These are phyloP conservation scores for Ramaria sp. DNA, from an alignment of 768 basidiomycete genomes.

Conservation along the genomic window DNA sequence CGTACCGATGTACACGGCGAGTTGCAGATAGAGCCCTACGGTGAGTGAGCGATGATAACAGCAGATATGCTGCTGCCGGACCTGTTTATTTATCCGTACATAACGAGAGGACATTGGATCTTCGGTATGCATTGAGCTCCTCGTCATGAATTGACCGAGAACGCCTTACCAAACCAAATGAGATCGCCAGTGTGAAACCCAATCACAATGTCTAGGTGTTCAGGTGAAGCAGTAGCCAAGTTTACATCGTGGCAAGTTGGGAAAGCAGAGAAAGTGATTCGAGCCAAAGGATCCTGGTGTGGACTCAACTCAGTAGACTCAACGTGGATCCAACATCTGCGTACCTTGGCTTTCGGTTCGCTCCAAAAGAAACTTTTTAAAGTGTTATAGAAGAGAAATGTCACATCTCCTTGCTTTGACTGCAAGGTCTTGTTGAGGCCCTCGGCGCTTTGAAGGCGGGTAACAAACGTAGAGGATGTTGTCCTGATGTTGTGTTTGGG, in stretches of 20 bases:
- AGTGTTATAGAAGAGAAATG: slow-evolving; percentile 83
- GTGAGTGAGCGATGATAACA: not conserved
- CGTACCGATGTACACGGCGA: slow-evolving; percentile 83
- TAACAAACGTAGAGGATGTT: slow-evolving; percentile 87
- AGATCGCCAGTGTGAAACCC: slow-evolving; percentile 94
- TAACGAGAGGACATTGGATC: slow-evolving; percentile 77
- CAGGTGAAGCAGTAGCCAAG: slow-evolving; percentile 58
- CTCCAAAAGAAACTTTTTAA: slow-evolving; percentile 79
- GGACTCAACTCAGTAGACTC: not conserved
- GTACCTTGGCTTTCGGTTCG: slow-evolving; percentile 76
- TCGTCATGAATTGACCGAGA: not conserved
- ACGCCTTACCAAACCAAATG: slow-evolving; percentile 77
- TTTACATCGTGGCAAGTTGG: slow-evolving; percentile 93
- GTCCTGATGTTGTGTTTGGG: slow-evolving; percentile 91
- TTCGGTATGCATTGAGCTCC: slow-evolving; percentile 19
- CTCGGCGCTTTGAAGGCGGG: slow-evolving; percentile 73
- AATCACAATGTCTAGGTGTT: slow-evolving; percentile 79
- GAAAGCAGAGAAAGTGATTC: slow-evolving; percentile 75
- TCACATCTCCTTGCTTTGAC: slow-evolving; percentile 74
- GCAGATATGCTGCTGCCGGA: slow-evolving; percentile 18
- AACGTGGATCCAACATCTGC: slow-evolving; percentile 11
- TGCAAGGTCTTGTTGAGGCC: slow-evolving; percentile 61
- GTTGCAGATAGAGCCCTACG: slow-evolving; percentile 63
- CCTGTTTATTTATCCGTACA: slow-evolving; percentile 82
- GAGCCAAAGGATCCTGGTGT: slow-evolving; percentile 73